Evolutionary conservation across 225 moss, liverwort and hornwort species (phyloP), one percentile per base, ranked within the genome.

Genomic region (Marchantia paleacea): DNA sequence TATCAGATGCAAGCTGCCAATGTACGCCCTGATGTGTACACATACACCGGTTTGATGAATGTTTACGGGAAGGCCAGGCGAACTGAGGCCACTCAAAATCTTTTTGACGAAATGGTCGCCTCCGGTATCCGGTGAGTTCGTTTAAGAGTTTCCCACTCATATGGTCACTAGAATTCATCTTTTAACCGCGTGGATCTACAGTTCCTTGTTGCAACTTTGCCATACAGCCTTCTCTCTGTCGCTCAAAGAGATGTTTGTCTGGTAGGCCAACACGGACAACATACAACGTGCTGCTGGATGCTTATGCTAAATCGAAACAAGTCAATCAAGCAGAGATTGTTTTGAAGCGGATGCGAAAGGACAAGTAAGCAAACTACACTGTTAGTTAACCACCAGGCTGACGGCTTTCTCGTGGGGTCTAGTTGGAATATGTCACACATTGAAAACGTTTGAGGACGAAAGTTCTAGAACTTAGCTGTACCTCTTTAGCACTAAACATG

Each of bases 1-100:
- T 93, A 71, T 84, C 92, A 96, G 93, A 96, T 96, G 93, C 91
- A 91, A 92, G 86, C 81, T 83, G 96, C 93, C 82, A 90, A 91
- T 60, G 87, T 94, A 16, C 81, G 78, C 55, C 86, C 93, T 81
- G 93, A 96, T 82, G 92, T 92, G 39, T 70, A 90, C 69, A 93
- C 91, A 47, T 93, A 96, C 75, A 93, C 95, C 25, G 84, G 87
- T 48, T 81, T 96, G 76, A 96, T 96, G 70, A 91, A 92, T 69
- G 89, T 85, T 51, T 96, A 96, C 76, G 90, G 86, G 65, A 96
- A 93, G 86, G 86, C 92, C 24, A 85, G 82, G 55, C 90, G 85
- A 69, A 86, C 85, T 55, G 93, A 96, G 84, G 89, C 92, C 76
- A 92, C 96, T 2, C 92, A 91, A 85, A 85, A 60, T 80, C 79